Conservation (phyloP, 139 green algal genomes). For the Yamagishiella unicocca region DNA sequence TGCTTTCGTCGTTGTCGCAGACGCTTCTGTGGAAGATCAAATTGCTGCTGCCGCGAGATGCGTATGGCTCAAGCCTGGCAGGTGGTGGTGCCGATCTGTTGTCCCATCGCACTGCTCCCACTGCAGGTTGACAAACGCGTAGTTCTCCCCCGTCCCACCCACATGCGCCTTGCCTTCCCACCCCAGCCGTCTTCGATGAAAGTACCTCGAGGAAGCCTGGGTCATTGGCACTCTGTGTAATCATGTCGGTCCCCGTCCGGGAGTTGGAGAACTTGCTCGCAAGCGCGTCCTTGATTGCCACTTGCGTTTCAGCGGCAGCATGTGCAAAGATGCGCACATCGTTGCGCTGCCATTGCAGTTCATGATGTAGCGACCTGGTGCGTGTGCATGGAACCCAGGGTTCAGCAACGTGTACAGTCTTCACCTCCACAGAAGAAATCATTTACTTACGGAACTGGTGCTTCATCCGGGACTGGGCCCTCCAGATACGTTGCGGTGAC, state of each 20-base stretch:
- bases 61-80: too few relatives aligned
- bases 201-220: slow-evolving; percentile 57
- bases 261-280: slow-evolving; percentile 6
- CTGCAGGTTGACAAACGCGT: too few relatives aligned
- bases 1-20: too few relatives aligned
- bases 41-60: too few relatives aligned
- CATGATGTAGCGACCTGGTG: slow-evolving; percentile 24
- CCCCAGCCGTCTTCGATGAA: too few relatives aligned
- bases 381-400: too few relatives aligned
- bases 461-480: neutral
- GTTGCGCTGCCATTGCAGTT: slow-evolving; percentile 44
- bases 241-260: neutral
- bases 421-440: too few relatives aligned
- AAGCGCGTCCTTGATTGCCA: slow-evolving; percentile 44
- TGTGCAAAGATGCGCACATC: slow-evolving; percentile 60
- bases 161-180: neutral
- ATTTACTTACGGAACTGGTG: slow-evolving; percentile 22
- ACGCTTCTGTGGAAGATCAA: too few relatives aligned
- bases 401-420: too few relatives aligned
- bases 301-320: slow-evolving; percentile 53
- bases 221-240: slow-evolving; percentile 25
- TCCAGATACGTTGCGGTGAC: slow-evolving; percentile 1
- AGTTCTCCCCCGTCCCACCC: too few relatives aligned
- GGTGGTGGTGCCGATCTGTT: too few relatives aligned
- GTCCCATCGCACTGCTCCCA: too few relatives aligned